Conservation (phyloP, 352 stramenopile genomes). For the Phytopythium litorale region DNA sequence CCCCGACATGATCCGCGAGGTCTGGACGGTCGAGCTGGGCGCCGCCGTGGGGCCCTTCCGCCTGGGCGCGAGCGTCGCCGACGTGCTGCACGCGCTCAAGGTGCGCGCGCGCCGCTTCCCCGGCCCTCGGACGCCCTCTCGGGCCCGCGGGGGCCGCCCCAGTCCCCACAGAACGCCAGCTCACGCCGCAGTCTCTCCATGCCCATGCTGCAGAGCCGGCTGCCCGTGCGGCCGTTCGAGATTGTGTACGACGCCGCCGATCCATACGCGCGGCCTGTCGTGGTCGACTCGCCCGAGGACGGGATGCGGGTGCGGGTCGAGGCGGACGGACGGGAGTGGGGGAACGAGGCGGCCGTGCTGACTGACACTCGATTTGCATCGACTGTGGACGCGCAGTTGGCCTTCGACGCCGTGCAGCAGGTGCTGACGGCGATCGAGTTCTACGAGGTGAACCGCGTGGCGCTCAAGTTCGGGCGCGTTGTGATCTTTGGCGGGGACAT, state of each 20-base stretch:
- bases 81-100: conserved; percentile 76
- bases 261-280: conserved; percentile 54
- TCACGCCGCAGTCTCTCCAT: not conserved
- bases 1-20: conserved; percentile 54
- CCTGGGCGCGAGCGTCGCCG: conserved; percentile 65
- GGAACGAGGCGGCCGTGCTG: too few species aligned
- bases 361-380: not conserved
- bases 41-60: conserved; percentile 72
- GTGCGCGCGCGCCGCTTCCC: conserved; percentile 12
- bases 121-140: not conserved
- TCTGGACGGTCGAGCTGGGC: conserved; percentile 84
- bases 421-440: conserved; percentile 72
- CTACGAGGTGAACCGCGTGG: conserved; percentile 72
- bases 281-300: conserved; percentile 70
- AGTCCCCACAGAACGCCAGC: not conserved
- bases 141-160: not conserved
- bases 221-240: conserved; percentile 71
- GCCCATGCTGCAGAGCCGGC: conserved; percentile 34
- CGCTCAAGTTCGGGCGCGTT: conserved; percentile 77
- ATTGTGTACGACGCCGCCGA: conserved; percentile 70
- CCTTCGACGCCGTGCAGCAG: conserved; percentile 65
- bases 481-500: conserved; percentile 81
- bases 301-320: conserved; percentile 42
- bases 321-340: too few species aligned
- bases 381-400: conserved; percentile 30